Percentiles rank a stretch among this genome's conserved stretches.
phyloP scores from a whole-genome alignment of 2,329 filamentous ascomycete genomes.

The Paramyrothecium roridum region DNA sequence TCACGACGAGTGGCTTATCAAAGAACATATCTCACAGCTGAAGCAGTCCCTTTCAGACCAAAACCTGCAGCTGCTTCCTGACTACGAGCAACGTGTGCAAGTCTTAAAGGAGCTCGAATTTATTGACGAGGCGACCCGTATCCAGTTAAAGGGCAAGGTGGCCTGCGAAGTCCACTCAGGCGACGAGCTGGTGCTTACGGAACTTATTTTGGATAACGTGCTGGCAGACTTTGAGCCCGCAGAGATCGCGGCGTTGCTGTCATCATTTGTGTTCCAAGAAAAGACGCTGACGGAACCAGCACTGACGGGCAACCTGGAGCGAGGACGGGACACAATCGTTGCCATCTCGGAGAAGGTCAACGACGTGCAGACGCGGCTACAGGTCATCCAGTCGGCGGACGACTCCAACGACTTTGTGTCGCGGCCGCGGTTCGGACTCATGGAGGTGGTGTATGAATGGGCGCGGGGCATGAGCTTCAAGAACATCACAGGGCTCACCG shows the following conservation, averaged over 20 bases:
- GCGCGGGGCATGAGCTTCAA: conserved; percentile 97
- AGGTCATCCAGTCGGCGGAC: conserved; percentile 87
- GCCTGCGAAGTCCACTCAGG: conserved; percentile 97
- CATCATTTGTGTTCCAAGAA: conserved; percentile 95
- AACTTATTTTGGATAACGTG: conserved; percentile 94
- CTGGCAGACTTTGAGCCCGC: conserved; percentile 93
- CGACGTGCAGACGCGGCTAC: conserved; percentile 80
- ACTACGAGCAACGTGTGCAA: conserved; percentile 92
- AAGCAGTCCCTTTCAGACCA: conserved; percentile 91
- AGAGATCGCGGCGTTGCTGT: conserved; percentile 92
- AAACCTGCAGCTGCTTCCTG: conserved; percentile 89
- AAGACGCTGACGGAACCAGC: conserved; percentile 83
- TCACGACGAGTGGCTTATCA: conserved; percentile 94
- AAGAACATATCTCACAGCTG: conserved; percentile 85
- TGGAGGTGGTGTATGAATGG: conserved; percentile 99
- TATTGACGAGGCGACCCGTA: conserved; percentile 80
- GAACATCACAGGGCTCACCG: conserved; percentile 92
- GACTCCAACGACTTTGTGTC: conserved; percentile 91
- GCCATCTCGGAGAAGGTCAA: conserved; percentile 92
- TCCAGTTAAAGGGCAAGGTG: conserved; percentile 96
- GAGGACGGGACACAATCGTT: conserved; percentile 81
- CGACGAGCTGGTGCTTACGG: conserved; percentile 92
- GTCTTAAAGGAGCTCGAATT: conserved; percentile 91
- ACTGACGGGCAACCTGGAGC: conserved; percentile 77
- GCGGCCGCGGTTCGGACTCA: conserved; percentile 83